phyloP scores from a whole-genome alignment of 192 early-diverging fungal species.

The Haplosporangium gracile region DNA sequence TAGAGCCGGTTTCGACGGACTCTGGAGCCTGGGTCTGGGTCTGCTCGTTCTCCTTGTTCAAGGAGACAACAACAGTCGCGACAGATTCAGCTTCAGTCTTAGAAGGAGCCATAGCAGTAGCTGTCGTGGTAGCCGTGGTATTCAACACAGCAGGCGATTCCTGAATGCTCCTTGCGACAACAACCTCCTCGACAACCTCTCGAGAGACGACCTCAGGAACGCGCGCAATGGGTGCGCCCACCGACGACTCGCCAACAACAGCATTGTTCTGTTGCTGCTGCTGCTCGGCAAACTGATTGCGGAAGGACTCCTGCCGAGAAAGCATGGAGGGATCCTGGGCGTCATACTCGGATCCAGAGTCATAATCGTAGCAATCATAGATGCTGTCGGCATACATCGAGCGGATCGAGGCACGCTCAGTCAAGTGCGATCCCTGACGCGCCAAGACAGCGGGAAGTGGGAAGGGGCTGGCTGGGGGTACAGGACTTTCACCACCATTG shows the following conservation, averaged over 20 bases:
- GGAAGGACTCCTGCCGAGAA: slow-evolving; percentile 24
- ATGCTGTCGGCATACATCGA: slow-evolving; percentile 54
- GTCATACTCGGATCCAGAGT: slow-evolving; percentile 46
- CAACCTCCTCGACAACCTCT: background rate
- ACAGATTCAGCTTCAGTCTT: background rate
- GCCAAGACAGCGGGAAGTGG: slow-evolving; percentile 33
- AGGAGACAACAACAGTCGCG: background rate
- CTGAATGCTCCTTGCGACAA: slow-evolving; percentile 1
- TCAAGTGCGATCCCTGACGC: slow-evolving; percentile 37
- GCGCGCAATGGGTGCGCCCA: background rate
- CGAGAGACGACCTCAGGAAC: background rate
- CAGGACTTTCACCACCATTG: background rate
- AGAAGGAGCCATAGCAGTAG: background rate
- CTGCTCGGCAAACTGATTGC: background rate
- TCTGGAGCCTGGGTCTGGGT: background rate
- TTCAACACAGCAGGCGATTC: background rate
- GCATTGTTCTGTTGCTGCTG: background rate
- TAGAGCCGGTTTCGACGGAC: background rate
- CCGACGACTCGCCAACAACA: background rate
- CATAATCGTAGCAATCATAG: slow-evolving; percentile 55
- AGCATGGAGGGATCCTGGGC: background rate
- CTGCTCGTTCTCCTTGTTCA: background rate
- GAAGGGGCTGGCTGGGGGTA: background rate
- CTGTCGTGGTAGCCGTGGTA: background rate
- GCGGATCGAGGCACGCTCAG: slow-evolving; percentile 39